Conservation (phyloP, 2,329 filamentous ascomycete genomes). For the Pezizomycotina sp. region DNA sequence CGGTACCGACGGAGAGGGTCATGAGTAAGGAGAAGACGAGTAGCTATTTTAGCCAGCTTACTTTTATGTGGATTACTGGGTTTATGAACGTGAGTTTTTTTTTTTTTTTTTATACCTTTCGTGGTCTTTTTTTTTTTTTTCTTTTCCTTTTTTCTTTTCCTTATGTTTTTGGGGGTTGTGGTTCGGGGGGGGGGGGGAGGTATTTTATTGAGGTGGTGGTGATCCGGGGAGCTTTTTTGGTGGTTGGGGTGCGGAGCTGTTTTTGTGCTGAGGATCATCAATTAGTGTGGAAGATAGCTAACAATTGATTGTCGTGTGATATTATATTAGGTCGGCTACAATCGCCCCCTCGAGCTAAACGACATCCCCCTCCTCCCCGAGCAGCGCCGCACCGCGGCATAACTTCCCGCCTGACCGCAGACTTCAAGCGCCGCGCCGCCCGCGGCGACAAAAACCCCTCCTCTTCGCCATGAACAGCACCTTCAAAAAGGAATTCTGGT, state of each 20-base stretch:
- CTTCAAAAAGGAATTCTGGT: conserved; percentile 66
- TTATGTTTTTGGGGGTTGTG: too few relatives aligned
- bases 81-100: conserved; percentile 76
- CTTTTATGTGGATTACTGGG: conserved; percentile 80
- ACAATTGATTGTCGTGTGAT: too few relatives aligned
- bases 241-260: neutral
- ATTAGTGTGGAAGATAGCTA: conserved; percentile 20
- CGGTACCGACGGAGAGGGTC: conserved; percentile 38
- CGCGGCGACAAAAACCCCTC: conserved; percentile 57
- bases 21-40: conserved; percentile 59
- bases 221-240: too few relatives aligned
- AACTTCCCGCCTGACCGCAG: conserved; percentile 46
- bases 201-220: too few relatives aligned
- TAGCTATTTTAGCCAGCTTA: conserved; percentile 56
- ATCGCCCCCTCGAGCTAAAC: conserved; percentile 61
- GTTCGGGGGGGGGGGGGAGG: too few relatives aligned
- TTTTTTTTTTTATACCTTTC: too few relatives aligned
- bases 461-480: conserved; percentile 72
- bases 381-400: conserved; percentile 51
- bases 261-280: neutral
- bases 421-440: conserved; percentile 52
- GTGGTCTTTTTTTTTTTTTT: conserved; percentile 27
- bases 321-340: conserved; percentile 69
- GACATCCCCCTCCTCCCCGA: conserved; percentile 88
- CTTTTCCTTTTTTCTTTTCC: conserved; percentile 14